phyloP scores from a whole-genome alignment of 129 eudicot genomes.

The Apium graveolens region DNA sequence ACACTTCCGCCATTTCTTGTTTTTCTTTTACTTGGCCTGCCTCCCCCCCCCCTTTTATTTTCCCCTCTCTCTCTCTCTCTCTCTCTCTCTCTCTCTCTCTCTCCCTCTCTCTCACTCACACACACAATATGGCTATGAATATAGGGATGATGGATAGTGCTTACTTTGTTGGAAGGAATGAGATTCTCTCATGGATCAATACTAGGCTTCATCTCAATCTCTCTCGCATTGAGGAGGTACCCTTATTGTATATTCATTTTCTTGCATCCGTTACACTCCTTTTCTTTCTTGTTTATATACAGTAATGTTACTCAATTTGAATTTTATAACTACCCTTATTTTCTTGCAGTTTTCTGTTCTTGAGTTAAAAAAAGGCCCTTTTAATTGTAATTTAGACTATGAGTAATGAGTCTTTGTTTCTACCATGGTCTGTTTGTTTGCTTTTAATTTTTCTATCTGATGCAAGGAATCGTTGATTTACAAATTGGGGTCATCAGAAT shows the following conservation, averaged over 20 bases:
- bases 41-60: not conserved
- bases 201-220: conserved; percentile 78
- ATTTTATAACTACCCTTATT: not conserved
- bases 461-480: not conserved
- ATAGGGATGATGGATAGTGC: conserved; percentile 98
- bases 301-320: not conserved
- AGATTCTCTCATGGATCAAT: conserved; percentile 81
- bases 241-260: not conserved
- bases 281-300: not conserved
- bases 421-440: not conserved
- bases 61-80: not conserved
- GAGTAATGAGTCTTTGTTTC: not conserved
- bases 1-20: not conserved
- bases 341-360: not conserved
- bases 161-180: conserved; percentile 92
- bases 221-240: conserved; percentile 85
- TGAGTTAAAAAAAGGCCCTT: not conserved
- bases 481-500: not conserved
- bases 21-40: not conserved
- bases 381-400: not conserved
- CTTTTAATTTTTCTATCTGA: no score
- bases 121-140: conserved; percentile 52
- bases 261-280: not conserved
- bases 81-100: not conserved
- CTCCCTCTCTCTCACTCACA: no score